These are phyloP conservation scores for Alternaria sp. DNA, from an alignment of 2,329 filamentous ascomycete genomes.

Conservation along the genomic window DNA sequence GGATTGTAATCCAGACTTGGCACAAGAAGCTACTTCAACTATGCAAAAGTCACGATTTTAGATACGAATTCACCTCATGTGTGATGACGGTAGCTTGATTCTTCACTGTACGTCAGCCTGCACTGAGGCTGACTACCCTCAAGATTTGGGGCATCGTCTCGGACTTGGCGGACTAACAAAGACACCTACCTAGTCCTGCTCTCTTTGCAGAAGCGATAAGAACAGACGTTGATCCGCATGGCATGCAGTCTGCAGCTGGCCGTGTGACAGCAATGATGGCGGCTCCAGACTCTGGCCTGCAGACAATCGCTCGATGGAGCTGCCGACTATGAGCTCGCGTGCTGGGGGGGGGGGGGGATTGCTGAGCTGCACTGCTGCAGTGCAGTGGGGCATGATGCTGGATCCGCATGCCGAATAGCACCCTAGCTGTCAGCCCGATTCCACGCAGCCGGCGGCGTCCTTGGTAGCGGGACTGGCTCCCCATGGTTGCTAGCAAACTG, in stretches of 20 bases:
- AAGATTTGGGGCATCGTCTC: constrained; percentile 7
- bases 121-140: constrained; percentile 17
- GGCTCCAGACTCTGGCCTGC: constrained; percentile 14
- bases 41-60: neutral
- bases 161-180: constrained; percentile 24
- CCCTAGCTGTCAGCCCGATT: constrained; percentile 37
- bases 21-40: neutral
- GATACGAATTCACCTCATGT: neutral
- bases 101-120: constrained; percentile 24
- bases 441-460: constrained; percentile 35
- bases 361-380: constrained; percentile 24
- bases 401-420: constrained; percentile 35
- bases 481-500: neutral
- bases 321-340: constrained; percentile 22
- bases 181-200: constrained; percentile 14
- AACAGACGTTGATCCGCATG: neutral
- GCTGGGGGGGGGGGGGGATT: constrained; percentile 34
- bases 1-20: neutral
- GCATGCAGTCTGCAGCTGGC: neutral
- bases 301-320: constrained; percentile 27
- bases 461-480: constrained; percentile 1
- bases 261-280: constrained; percentile 10
- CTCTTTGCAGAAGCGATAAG: neutral
- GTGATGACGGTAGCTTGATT: neutral
- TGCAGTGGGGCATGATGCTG: constrained; percentile 28